Percentiles rank a stretch among this genome's conserved stretches.
Conservation (phyloP, 2,329 filamentous ascomycete genomes). For the Mycosphaerella arachidis region DNA sequence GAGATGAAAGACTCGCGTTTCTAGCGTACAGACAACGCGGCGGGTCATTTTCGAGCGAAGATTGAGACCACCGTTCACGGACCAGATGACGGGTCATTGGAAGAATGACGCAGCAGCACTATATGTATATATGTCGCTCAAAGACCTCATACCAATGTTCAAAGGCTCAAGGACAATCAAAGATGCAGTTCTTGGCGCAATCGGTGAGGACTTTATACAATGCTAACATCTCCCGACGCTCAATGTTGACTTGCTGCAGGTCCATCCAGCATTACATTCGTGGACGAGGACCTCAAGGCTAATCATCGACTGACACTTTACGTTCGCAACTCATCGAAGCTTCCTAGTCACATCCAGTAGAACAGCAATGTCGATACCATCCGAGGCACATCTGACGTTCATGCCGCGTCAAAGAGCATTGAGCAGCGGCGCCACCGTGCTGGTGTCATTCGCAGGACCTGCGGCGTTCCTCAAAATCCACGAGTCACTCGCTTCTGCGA, state of each 20-base stretch:
- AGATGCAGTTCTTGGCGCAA: slow-evolving; percentile 23
- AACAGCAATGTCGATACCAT: slow-evolving; percentile 13
- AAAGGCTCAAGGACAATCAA: neutral
- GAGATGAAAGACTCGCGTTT: neutral
- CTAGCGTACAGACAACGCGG: too few species aligned
- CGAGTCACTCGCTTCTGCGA: slow-evolving; percentile 18
- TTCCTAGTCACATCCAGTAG: slow-evolving; percentile 8
- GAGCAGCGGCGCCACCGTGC: slow-evolving; percentile 12
- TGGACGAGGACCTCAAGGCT: slow-evolving; percentile 16
- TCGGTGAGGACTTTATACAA: slow-evolving; percentile 6
- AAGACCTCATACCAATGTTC: neutral
- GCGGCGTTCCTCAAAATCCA: neutral
- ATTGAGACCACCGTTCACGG: neutral
- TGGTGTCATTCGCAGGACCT: slow-evolving; percentile 22
- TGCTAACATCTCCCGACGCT: too few species aligned
- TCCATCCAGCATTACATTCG: slow-evolving; percentile 19
- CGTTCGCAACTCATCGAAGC: slow-evolving; percentile 20
- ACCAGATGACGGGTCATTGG: neutral
- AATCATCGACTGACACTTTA: slow-evolving; percentile 21
- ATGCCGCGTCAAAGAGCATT: slow-evolving; percentile 13
- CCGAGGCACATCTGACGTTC: slow-evolving; percentile 18
- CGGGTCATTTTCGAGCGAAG: too few species aligned
- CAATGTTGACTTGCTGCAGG: slow-evolving; percentile 3
- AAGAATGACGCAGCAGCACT: neutral
- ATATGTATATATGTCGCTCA: neutral